Percentiles rank a stretch among this genome's conserved stretches.
Evolutionary conservation across 768 basidiomycete species (phyloP).

Genomic region (Exidia glandulosa): DNA sequence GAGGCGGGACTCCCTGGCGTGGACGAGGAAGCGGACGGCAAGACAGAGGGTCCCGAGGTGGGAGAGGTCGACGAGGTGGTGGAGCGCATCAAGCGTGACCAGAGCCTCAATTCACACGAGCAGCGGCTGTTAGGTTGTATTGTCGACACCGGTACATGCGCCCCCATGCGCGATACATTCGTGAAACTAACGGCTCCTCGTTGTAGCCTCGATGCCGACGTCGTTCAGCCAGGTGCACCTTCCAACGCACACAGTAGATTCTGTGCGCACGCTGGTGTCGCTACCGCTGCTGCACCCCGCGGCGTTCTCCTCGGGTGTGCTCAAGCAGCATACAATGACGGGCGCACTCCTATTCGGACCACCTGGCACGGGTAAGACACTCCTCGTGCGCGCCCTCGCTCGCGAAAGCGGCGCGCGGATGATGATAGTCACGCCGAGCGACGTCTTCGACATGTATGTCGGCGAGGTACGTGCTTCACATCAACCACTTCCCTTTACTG

Average conservation of each 20-base stretch:
- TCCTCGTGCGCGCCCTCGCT: constrained; percentile 81
- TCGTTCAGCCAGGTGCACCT: constrained; percentile 84
- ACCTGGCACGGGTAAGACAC: constrained; percentile 86
- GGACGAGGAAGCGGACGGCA: constrained; percentile 25
- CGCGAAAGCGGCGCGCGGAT: constrained; percentile 91
- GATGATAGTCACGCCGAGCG: constrained; percentile 82
- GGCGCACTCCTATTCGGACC: constrained; percentile 90
- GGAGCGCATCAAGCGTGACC: constrained; percentile 63
- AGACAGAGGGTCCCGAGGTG: constrained; percentile 28
- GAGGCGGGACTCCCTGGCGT: constrained; percentile 25
- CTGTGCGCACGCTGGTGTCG: constrained; percentile 83
- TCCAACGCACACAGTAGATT: constrained; percentile 80
- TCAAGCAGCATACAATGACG: constrained; percentile 85
- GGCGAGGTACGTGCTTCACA: too few relatives aligned
- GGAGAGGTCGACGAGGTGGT: constrained; percentile 60
- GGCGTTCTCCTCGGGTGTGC: constrained; percentile 79
- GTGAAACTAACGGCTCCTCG: neutral
- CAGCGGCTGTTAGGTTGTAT: constrained; percentile 73
- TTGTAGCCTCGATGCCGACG: constrained; percentile 62
- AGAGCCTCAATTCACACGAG: constrained; percentile 72
- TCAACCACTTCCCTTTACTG: neutral
- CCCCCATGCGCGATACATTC: neutral
- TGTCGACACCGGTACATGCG: constrained; percentile 58
- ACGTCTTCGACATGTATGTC: constrained; percentile 80
- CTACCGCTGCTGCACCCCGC: constrained; percentile 77